Evolutionary conservation across 345 rosid species (phyloP).

Genomic region (Bruguiera parviflora): DNA sequence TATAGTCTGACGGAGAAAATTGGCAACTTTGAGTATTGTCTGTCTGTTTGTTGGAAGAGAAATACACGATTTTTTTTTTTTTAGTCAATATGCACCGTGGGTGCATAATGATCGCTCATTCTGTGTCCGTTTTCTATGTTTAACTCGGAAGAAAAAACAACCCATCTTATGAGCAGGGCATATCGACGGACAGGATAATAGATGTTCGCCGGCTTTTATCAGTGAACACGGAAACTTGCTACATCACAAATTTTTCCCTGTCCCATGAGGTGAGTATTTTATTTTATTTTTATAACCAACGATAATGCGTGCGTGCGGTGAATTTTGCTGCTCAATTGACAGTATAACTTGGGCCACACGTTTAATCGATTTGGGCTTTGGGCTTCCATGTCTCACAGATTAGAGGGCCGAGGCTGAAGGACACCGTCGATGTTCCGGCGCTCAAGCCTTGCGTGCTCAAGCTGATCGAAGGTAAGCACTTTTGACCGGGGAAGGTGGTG

Average conservation of each 20-base stretch:
- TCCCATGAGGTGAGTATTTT: slow-evolving; percentile 68
- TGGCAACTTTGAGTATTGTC: not conserved
- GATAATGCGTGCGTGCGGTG: too few relatives aligned
- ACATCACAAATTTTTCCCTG: slow-evolving; percentile 66
- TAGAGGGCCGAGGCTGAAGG: slow-evolving; percentile 67
- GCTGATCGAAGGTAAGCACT: slow-evolving; percentile 57
- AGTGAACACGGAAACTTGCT: slow-evolving; percentile 68
- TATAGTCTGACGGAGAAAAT: not conserved
- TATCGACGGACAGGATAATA: slow-evolving; percentile 93
- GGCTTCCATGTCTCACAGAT: slow-evolving; percentile 35
- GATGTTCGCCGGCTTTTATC: slow-evolving; percentile 83
- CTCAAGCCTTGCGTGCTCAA: slow-evolving; percentile 77
- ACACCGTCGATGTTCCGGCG: slow-evolving; percentile 71
- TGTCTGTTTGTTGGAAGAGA: too few relatives aligned
- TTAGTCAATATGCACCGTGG: too few relatives aligned
- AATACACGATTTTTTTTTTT: too few relatives aligned
- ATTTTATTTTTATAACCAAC: too few relatives aligned
- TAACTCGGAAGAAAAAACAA: not conserved
- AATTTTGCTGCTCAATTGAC: not conserved
- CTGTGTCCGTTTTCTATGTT: not conserved
- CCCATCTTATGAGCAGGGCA: slow-evolving; percentile 53
- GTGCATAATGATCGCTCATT: not conserved
- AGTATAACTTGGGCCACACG: not conserved
- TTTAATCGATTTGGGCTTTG: too few relatives aligned
- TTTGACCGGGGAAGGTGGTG: not conserved